Conservation (phyloP, 371 early-diverging fungal species). For the Syncephalastrum racemosum region DNA sequence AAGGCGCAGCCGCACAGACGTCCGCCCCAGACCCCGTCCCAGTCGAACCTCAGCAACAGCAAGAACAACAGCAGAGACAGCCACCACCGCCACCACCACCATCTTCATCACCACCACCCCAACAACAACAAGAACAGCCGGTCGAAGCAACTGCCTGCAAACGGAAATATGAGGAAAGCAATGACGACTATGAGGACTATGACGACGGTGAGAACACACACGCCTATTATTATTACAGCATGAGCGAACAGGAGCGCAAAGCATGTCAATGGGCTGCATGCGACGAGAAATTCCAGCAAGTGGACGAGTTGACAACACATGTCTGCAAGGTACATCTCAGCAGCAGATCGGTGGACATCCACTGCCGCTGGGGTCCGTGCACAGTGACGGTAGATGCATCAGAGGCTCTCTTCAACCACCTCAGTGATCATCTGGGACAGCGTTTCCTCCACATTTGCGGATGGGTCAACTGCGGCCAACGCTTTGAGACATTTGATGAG, state of each 20-base stretch:
- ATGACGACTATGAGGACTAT: neutral
- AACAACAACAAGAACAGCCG: slow-evolving; percentile 1
- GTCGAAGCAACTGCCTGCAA: neutral
- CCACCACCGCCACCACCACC: neutral
- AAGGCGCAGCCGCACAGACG: neutral
- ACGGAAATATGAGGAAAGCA: slow-evolving; percentile 4
- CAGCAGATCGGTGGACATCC: slow-evolving; percentile 44
- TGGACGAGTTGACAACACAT: slow-evolving; percentile 82
- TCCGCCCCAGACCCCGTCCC: neutral
- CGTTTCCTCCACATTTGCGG: slow-evolving; percentile 52
- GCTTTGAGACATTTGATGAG: slow-evolving; percentile 64
- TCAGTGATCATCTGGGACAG: slow-evolving; percentile 58
- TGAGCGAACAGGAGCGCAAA: slow-evolving; percentile 9
- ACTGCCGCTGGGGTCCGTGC: slow-evolving; percentile 83
- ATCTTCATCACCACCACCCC: neutral
- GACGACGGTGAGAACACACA: slow-evolving; percentile 1
- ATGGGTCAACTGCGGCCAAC: slow-evolving; percentile 56
- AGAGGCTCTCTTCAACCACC: slow-evolving; percentile 66
- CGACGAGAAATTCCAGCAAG: slow-evolving; percentile 66
- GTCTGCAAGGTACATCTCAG: slow-evolving; percentile 75
- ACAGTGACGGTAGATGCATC: slow-evolving; percentile 50
- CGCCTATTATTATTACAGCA: slow-evolving; percentile 1
- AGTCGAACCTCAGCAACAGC: too few species aligned
- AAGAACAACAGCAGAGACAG: too few species aligned
- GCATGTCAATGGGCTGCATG: slow-evolving; percentile 83